Conservation (phyloP, 345 rosid species). For the Noccaea bulbosa region DNA sequence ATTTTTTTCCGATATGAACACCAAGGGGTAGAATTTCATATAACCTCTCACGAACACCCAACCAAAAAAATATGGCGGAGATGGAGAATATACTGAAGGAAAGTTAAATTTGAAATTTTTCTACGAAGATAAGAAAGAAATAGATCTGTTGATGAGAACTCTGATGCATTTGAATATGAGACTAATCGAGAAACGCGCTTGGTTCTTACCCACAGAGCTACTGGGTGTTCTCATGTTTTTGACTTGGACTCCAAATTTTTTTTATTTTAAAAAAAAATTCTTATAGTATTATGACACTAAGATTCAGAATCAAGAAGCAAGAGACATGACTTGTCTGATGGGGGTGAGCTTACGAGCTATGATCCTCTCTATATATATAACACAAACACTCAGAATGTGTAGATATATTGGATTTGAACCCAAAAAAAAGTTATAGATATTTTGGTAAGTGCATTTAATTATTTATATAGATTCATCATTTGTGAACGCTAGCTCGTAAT, state of each 20-base stretch:
- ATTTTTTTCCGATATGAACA: constrained; percentile 20
- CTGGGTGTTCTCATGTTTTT: constrained; percentile 37
- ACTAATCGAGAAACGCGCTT: constrained; percentile 40
- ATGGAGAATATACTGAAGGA: background rate
- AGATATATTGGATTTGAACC: too few relatives aligned
- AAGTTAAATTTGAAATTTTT: background rate
- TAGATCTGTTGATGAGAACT: constrained; percentile 45
- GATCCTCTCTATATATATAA: constrained; percentile 10
- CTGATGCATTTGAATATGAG: constrained; percentile 44
- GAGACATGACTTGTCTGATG: constrained; percentile 19
- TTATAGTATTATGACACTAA: background rate
- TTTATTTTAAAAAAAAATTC: background rate
- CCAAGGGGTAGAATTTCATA: background rate
- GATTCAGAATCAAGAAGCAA: constrained; percentile 10
- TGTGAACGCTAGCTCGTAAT: background rate
- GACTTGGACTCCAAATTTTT: background rate
- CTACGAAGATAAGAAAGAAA: constrained; percentile 24
- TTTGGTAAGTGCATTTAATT: background rate
- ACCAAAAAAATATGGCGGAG: background rate
- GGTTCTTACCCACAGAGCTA: constrained; percentile 20
- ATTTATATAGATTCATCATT: background rate
- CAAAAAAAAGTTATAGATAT: background rate
- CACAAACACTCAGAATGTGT: background rate
- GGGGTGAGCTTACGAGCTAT: constrained; percentile 24
- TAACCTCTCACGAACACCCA: constrained; percentile 24